A percentile compares a stretch with the other conserved stretches of the same genome.
Evolutionary conservation across 345 rosid genomes (phyloP).

Genomic region (Rhodamnia argentea): DNA sequence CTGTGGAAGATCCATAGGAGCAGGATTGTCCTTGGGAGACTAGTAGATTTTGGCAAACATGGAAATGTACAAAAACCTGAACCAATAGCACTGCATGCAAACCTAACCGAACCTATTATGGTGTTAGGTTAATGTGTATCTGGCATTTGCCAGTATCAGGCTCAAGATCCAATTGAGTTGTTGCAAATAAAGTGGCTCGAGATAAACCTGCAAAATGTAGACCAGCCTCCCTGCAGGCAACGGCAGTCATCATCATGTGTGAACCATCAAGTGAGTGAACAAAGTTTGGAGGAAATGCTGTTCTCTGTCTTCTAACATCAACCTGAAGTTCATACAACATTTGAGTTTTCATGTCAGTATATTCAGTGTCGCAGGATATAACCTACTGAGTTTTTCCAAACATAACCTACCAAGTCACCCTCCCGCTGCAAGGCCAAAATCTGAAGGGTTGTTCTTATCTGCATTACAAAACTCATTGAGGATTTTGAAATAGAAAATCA

Average conservation of each 20-base stretch:
- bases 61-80: not conserved
- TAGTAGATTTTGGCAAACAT: not conserved
- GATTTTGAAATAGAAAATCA: not conserved
- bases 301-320: slow-evolving; percentile 74
- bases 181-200: not conserved
- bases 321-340: slow-evolving; percentile 32
- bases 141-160: not conserved
- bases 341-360: not conserved
- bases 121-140: not conserved
- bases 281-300: slow-evolving; percentile 97
- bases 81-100: not conserved
- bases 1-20: not conserved
- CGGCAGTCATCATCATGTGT: slow-evolving; percentile 99
- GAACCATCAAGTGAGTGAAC: slow-evolving; percentile 96
- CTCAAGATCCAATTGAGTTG: not conserved
- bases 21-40: not conserved
- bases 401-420: slow-evolving; percentile 56
- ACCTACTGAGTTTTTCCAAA: not conserved
- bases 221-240: slow-evolving; percentile 88
- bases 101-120: not conserved
- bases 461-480: slow-evolving; percentile 15
- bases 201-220: slow-evolving; percentile 79
- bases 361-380: not conserved
- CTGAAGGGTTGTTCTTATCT: slow-evolving; percentile 93
- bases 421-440: slow-evolving; percentile 82